Evolutionary conservation across 2,329 filamentous ascomycete species (phyloP), one percentile per base, ranked within the genome.

Genomic region (Acrocalymma vagum): DNA sequence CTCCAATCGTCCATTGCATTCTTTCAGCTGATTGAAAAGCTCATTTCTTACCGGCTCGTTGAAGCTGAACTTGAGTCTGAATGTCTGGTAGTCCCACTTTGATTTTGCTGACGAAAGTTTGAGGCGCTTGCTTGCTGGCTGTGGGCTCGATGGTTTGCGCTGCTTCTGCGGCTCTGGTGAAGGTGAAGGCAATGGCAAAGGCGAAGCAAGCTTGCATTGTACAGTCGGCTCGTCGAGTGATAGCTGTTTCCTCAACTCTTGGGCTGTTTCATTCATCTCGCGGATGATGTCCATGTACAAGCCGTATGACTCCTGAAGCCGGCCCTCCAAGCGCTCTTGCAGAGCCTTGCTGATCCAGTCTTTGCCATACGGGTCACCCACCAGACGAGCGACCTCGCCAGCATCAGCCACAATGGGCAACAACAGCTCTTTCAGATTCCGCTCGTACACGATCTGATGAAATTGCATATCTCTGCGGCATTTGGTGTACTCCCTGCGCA

Each of bases 191-290:
- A n/a, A n/a, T n/a, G n/a, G n/a, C n/a, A n/a, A n/a, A n/a, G 41
- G 25, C 11, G 18, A 27, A 20, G 22, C 24, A 2, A 53, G 37
- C 35, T 36, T 51, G 13, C 26, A 18, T 24, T 58, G 54, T 8
- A 58, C 17, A 22, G n/a, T 26, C 3, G 21, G 24, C 14, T 48
- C 40, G 15, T 54, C 49, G 21, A 53, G 26, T 18, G 10, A 28
- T n/a, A 58, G 26, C 31, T 55, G 47, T 28, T 48, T 52, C n/a
- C 25, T 44, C 13, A 58, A 14, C 3, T 47, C 42, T n/a, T 49
- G 30, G 5, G 41, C 29, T 7, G 29, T 45, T 9, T 48, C 47
- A 17, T 55, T 45, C 45, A 58, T 53, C 14, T 46, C 29, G 5
- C 4, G 6, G 17, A 58, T 48, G 5, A 47, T 52, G 6, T 43